Evolutionary conservation across 768 basidiomycete species (phyloP).

Genomic region (Trichaptum fuscoviolaceum): DNA sequence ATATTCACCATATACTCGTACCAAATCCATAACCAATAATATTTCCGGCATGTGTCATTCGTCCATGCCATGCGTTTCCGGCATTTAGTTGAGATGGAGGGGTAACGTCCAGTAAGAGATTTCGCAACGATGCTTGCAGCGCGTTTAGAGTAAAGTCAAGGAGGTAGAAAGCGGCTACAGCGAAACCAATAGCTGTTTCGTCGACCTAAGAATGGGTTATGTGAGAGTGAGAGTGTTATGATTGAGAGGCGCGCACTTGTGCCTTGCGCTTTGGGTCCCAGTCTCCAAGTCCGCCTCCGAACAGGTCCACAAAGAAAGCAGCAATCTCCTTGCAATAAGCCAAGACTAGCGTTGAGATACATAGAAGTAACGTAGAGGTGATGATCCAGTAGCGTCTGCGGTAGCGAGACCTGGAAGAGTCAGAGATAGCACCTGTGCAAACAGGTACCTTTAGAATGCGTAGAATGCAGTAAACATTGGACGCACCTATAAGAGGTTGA

Average conservation of each 20-base stretch:
- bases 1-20: conserved; percentile 21
- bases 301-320: conserved; percentile 66
- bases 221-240: conserved; percentile 4
- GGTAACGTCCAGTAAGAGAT: conserved; percentile 88
- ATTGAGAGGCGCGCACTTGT: conserved; percentile 39
- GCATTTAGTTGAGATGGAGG: conserved; percentile 85
- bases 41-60: conserved; percentile 96
- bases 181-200: conserved; percentile 75
- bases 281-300: conserved; percentile 72
- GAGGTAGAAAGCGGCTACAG: conserved; percentile 85
- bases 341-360: conserved; percentile 69
- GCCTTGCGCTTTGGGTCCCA: conserved; percentile 76
- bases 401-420: conserved; percentile 86
- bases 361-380: conserved; percentile 78
- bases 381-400: conserved; percentile 90
- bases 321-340: conserved; percentile 81
- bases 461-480: neutral
- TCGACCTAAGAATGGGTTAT: conserved; percentile 44
- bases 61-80: conserved; percentile 97
- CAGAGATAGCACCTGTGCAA: conserved; percentile 81
- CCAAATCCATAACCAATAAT: conserved; percentile 93
- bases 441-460: neutral
- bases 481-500: conserved; percentile 92
- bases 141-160: conserved; percentile 98
- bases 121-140: conserved; percentile 85